Evolutionary conservation across 148 eudicot species (phyloP).

Genomic region (Simmondsia chinensis): DNA sequence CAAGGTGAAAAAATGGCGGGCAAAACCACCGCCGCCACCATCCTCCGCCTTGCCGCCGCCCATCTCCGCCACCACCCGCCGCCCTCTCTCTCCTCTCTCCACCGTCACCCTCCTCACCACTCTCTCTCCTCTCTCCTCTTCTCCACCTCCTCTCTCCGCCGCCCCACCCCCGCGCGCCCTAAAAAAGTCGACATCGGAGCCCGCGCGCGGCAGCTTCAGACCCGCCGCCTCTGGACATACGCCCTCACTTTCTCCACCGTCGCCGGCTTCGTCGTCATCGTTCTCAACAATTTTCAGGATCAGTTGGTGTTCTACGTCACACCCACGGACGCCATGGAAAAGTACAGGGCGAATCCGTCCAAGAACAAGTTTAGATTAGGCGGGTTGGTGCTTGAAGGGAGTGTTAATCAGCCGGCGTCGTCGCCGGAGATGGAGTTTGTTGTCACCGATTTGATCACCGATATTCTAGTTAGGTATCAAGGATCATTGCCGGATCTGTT

Average conservation of each 20-base stretch:
- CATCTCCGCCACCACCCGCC: constrained; percentile 26
- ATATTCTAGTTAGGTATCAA: constrained; percentile 66
- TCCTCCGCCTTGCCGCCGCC: constrained; percentile 19
- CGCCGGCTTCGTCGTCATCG: constrained; percentile 66
- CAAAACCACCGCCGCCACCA: constrained; percentile 20
- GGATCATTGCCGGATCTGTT: constrained; percentile 92
- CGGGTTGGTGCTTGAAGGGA: constrained; percentile 79
- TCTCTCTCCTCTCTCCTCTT: constrained; percentile 10
- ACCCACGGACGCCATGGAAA: constrained; percentile 59
- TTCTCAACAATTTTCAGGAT: constrained; percentile 77
- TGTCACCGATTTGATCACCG: constrained; percentile 71
- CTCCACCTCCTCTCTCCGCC: constrained; percentile 29
- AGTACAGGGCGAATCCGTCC: constrained; percentile 38
- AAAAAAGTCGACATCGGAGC: constrained; percentile 56
- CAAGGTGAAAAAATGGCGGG: constrained; percentile 32
- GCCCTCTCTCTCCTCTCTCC: background rate
- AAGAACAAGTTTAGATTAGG: constrained; percentile 61
- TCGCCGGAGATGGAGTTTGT: constrained; percentile 78
- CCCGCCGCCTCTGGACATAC: constrained; percentile 83
- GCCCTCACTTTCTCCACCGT: constrained; percentile 68
- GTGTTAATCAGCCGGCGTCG: constrained; percentile 45
- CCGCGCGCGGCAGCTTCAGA: constrained; percentile 76
- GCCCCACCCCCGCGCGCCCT: constrained; percentile 32
- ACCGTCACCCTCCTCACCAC: constrained; percentile 2
- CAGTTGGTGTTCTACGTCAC: constrained; percentile 77